phyloP scores from a whole-genome alignment of 805 yeast species.

The Starmerella khaoyaiensis region DNA sequence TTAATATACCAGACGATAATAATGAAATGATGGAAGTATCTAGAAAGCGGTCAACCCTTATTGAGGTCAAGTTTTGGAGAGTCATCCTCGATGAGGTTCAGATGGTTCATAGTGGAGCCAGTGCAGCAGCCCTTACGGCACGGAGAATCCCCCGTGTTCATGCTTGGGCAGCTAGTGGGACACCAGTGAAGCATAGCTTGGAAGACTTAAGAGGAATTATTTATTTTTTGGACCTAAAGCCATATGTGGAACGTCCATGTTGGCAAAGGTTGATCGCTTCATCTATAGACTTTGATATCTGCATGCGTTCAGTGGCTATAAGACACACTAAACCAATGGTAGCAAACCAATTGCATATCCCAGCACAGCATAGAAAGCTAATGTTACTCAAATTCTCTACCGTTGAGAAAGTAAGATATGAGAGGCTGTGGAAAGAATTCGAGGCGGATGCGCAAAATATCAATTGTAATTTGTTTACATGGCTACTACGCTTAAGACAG shows the following conservation, averaged over 20 bases:
- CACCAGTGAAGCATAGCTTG: constrained; percentile 61
- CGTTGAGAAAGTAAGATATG: constrained; percentile 75
- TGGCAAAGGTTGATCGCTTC: constrained; percentile 33
- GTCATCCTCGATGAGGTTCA: constrained; percentile 90
- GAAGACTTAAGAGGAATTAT: constrained; percentile 60
- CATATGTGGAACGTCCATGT: constrained; percentile 39
- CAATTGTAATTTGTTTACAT: constrained; percentile 32
- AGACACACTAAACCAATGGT: constrained; percentile 84
- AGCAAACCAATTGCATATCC: constrained; percentile 58
- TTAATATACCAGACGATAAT: too few species aligned
- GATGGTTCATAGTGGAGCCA: constrained; percentile 62
- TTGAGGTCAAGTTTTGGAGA: constrained; percentile 75
- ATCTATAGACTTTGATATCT: constrained; percentile 34
- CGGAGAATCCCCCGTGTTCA: constrained; percentile 69
- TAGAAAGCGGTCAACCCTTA: constrained; percentile 48
- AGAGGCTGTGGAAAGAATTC: constrained; percentile 51
- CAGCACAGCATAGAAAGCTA: constrained; percentile 61
- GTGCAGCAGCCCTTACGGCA: constrained; percentile 72
- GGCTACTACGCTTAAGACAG: constrained; percentile 61
- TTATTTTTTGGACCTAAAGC: constrained; percentile 51
- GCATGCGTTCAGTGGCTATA: constrained; percentile 46
- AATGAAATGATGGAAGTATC: constrained; percentile 9
- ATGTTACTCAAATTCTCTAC: constrained; percentile 65
- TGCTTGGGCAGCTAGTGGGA: constrained; percentile 96
- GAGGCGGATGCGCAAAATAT: constrained; percentile 36